Evolutionary conservation across 179 eudicot genomes (phyloP).

Genomic region (Patellifolia procumbens): DNA sequence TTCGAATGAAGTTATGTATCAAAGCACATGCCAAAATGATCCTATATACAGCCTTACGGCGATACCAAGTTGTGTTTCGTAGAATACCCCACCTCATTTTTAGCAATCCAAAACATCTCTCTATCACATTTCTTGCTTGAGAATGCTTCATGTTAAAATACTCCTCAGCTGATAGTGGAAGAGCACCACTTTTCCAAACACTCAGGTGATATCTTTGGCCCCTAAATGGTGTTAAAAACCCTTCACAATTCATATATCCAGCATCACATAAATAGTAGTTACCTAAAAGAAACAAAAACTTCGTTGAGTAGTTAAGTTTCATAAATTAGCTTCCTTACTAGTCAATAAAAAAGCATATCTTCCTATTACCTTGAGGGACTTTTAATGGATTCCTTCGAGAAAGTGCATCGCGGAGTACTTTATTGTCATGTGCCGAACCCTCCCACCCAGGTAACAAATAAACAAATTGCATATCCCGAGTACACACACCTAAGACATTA

Average conservation of each 20-base stretch:
- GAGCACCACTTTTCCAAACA: conserved; percentile 11
- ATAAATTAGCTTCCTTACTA: neutral
- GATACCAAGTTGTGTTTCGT: neutral
- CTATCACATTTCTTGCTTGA: conserved; percentile 27
- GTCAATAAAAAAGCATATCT: neutral
- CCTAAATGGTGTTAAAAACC: conserved; percentile 21
- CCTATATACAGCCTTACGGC: neutral
- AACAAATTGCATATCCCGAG: no score
- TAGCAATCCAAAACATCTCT: conserved; percentile 21
- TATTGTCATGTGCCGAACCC: no score
- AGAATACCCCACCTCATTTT: conserved; percentile 27
- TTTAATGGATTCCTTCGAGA: conserved; percentile 3
- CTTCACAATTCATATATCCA: conserved; percentile 28
- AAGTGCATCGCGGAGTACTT: conserved; percentile 18
- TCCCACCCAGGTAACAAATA: no score
- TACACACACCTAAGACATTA: no score
- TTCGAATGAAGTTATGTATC: conserved; percentile 17
- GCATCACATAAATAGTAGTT: conserved; percentile 24
- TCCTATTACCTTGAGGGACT: conserved; percentile 15
- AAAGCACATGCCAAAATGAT: conserved; percentile 20
- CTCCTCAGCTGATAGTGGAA: neutral
- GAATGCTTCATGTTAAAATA: conserved; percentile 27
- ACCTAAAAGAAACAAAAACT: conserved; percentile 7
- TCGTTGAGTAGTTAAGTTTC: no score
- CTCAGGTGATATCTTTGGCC: conserved; percentile 23